Base-by-base conservation (phyloP, 192 early-diverging fungal species). In the Podila verticillata region DNA sequence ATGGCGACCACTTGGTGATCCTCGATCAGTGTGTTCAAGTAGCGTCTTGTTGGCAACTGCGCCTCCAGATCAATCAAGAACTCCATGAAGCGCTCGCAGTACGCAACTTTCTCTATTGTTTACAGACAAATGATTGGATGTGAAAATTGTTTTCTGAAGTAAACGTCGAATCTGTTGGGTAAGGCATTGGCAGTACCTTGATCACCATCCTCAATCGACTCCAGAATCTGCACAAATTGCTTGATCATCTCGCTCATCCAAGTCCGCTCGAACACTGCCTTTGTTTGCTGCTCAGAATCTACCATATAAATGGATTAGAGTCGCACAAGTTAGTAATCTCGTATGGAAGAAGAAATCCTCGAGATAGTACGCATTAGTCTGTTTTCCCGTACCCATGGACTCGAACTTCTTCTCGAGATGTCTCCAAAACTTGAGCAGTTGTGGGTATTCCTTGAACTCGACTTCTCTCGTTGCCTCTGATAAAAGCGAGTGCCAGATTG, bases 41-140 rank as follows among this genome's bases (percentile, higher is more conserved):
- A 96, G 39, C 97, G 90, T n/a, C 97, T 92, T 3, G 97, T 98
- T 5, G 96, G 91, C 61, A 98, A 82, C 83, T 98, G 97, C 20
- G 94, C 88, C 63, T 92, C 90, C 10, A 99, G 79, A 68, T 96
- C 94, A 13, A 96, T 93, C 49, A 99, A 68, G 22, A 99, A 88
- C 82, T 98, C 96, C 13, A 97, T 64, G 61, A 92, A 90, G 26
- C 93, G 87, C 35, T 91, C 90, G 61, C 85, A 86, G 62, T 93
- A 96, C 28, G 73, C 71, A 29, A 94, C 58, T 3, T 81, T 71
- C 34, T 91, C 87, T 57, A 66, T 24, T 47, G 39, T 13, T 3
- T 15, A 15, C 13, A 44, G 7, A 44, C 39, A 44, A 15, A 44
- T 1, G 39, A 44, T 44, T 3, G 13, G 3, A 44, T 4, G 39